Evolutionary conservation across 176 grass and related monocot genomes (phyloP).

Genomic region (Stipa capillata): DNA sequence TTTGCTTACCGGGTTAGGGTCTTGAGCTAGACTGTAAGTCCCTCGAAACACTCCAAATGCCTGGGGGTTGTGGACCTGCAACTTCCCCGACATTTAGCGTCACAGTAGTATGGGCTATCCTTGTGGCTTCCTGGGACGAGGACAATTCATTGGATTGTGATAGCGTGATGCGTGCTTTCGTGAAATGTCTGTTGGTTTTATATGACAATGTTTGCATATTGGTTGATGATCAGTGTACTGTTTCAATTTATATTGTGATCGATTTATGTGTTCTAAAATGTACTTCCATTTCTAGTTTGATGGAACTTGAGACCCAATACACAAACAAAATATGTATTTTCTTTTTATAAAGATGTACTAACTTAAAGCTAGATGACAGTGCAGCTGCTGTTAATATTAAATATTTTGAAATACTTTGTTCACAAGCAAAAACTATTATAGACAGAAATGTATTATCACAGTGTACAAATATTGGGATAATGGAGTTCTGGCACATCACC

Average conservation of each 20-base stretch:
- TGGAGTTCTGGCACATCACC: neutral
- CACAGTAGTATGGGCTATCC: neutral
- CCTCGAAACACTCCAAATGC: neutral
- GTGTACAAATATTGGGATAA: neutral
- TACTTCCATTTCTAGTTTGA: neutral
- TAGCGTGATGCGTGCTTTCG: neutral
- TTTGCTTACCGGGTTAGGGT: neutral
- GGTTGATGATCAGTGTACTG: neutral
- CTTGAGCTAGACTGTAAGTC: neutral
- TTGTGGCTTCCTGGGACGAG: neutral
- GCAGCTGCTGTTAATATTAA: neutral
- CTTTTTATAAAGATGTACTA: neutral
- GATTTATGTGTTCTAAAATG: neutral
- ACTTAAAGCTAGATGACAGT: neutral
- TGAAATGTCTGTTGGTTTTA: neutral
- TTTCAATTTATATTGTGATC: neutral
- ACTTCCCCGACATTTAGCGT: neutral
- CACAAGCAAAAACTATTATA: neutral
- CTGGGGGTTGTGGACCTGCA: neutral
- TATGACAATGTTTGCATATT: neutral
- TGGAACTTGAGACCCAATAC: neutral
- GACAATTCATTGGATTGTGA: no score
- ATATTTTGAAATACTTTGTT: neutral
- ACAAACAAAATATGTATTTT: neutral
- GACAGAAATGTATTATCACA: neutral